Evolutionary conservation across 495 filamentous ascomycete genomes (phyloP), one percentile per base, ranked within the genome.

Genomic region (Amphirosellinia nigrospora): DNA sequence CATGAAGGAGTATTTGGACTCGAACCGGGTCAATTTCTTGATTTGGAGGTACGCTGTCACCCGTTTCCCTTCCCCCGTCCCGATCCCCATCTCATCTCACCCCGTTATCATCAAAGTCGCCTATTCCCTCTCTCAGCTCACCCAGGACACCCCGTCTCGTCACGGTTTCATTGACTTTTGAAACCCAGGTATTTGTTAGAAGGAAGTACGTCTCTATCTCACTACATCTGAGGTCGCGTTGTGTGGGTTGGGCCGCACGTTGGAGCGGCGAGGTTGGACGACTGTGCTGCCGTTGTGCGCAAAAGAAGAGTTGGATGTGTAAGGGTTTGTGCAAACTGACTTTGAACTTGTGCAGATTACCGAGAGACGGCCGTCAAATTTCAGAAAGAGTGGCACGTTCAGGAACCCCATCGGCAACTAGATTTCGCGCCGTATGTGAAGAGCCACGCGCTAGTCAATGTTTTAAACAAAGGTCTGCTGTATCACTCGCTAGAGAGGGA

Each of bases 1-100:
- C 66, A 86, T 87, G 85, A 88, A 88, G 79, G 86, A 88, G 77
- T 75, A 82, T 70, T 87, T 99, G 76, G 91, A 93, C 81, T 95
- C 94, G 71, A 89, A 98, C 85, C 91, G 95, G 83, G 89, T 98
- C 85, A 99, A 98, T 87, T 98, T 95, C 86, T 86, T 99, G 83
- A 93, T 99, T 85, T 97, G 94, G 93, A 94, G 94, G 93, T 98
- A 88, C 81, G 93, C 88, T 74, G 72, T 69, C 59, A 53, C 59
- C 64, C 32, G 52, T 59, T 30, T 41, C 66, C 64, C 38, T 64
- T 72, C 68, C 56, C 70, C 71, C 53, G 72, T 71, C 68, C 70
- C 68, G 70, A 64, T 64, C 73, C 69, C 68, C 73, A 75, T 52
- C 68, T 77, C 81, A 72, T 79, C 80, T 71, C 80, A 83, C 67